A percentile compares a stretch with the other conserved stretches of the same genome.
phyloP scores from a whole-genome alignment of 306 rosid genomes.

The Leucaena leucocephala region DNA sequence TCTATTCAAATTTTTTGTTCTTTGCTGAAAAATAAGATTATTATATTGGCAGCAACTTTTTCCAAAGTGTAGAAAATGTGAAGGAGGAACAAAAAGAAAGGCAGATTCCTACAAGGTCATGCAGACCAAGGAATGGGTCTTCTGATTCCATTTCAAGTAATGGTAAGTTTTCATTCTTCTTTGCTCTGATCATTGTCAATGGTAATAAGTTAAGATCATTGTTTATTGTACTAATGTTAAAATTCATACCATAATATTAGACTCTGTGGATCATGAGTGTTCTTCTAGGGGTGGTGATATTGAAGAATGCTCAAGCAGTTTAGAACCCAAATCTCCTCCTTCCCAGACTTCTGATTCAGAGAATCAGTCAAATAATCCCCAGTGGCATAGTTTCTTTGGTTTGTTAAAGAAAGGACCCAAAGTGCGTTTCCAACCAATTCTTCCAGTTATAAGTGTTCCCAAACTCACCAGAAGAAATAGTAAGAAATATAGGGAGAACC shows the following conservation, averaged over 20 bases:
- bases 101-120: slow-evolving; percentile 32
- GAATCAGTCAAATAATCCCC: slow-evolving; percentile 38
- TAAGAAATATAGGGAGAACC: slow-evolving; percentile 70
- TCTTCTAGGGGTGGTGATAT: slow-evolving; percentile 43
- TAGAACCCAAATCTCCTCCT: slow-evolving; percentile 56
- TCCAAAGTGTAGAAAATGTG: slow-evolving; percentile 40
- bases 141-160: slow-evolving; percentile 64
- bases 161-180: slow-evolving; percentile 42
- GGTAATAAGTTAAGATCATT: slow-evolving; percentile 2
- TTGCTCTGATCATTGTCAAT: neutral
- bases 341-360: slow-evolving; percentile 65
- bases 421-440: slow-evolving; percentile 51
- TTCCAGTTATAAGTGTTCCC: slow-evolving; percentile 54
- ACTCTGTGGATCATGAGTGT: slow-evolving; percentile 51
- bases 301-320: slow-evolving; percentile 43
- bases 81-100: slow-evolving; percentile 3
- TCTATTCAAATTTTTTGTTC: slow-evolving; percentile 37
- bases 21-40: slow-evolving; percentile 40
- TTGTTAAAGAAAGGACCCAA: slow-evolving; percentile 71
- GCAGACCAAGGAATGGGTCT: slow-evolving; percentile 57
- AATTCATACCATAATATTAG: slow-evolving; percentile 41
- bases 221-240: slow-evolving; percentile 27
- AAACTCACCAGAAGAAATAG: slow-evolving; percentile 79
- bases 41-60: slow-evolving; percentile 57
- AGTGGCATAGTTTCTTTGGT: slow-evolving; percentile 67